Evolutionary conservation across 2,329 filamentous ascomycete species (phyloP), one percentile per base, ranked within the genome.

Genomic region (Colletotrichum abscissum): DNA sequence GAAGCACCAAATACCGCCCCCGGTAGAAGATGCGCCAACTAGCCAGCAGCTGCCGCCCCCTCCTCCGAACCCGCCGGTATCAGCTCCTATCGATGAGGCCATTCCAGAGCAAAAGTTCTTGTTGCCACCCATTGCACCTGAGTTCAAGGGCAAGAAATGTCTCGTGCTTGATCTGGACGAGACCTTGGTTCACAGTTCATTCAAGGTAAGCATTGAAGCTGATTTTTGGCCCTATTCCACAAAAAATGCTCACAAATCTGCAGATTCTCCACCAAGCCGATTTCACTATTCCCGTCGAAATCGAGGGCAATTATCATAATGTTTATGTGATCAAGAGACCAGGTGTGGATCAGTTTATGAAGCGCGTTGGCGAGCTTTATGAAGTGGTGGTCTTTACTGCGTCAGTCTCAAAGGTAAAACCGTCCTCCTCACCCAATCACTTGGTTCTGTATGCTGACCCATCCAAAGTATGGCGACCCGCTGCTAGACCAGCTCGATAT

Each of bases 271-370:
- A 98, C 80, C 96, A 98, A 87, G 97, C 97, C 72, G 97, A 99
- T 84, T 98, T 99, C 81, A 99, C 97, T 6, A 98, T 99, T 81
- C 97, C 97, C 0, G 97, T 99, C 35, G 97, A 99, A 80, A 99
- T 99, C 76, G 97, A 99, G 86, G 97, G 97, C 69, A 97, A 98
- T 83, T 98, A 97, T 81, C 97, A 99, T 85, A 99, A 99, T 80
- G 97, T 99, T 67, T 99, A 99, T 81, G 97, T 99, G 76, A 99
- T 99, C 83, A 99, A 99, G 86, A 92, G 97, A 79, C 97, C 97
- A n/a, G 97, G 97, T 67, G 97, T 99, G 24, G 97, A 99, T 81
- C 93, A 97, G 76, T 99, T 99, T 84, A 98, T 99, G 95, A 98
- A 98, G 88, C 89, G 97, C 73, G 95, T 99, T 46, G 97, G 97